Percentiles rank a stretch among this genome's conserved stretches.
These are phyloP conservation scores for Morella rubra DNA, from an alignment of 306 rosid species.

Conservation along the genomic window DNA sequence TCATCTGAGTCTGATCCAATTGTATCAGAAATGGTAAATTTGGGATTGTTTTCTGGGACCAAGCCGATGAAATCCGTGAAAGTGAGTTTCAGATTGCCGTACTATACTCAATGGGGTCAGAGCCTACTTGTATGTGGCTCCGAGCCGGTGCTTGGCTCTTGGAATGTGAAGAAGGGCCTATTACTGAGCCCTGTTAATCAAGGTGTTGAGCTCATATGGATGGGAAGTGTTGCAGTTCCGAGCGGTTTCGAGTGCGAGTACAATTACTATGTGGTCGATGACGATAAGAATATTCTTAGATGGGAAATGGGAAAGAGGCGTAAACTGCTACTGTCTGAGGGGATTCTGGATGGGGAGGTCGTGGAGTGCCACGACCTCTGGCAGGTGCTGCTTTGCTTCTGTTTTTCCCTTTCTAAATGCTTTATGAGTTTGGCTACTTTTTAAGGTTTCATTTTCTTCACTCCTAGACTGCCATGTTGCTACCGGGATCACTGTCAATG, in stretches of 20 bases:
- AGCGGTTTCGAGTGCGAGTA: constrained; percentile 67
- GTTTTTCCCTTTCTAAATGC: constrained; percentile 13
- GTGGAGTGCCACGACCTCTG: constrained; percentile 85
- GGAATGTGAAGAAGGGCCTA: constrained; percentile 90
- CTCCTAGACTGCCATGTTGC: constrained; percentile 2
- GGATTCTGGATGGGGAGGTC: constrained; percentile 61
- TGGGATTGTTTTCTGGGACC: constrained; percentile 53
- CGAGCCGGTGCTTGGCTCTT: constrained; percentile 72
- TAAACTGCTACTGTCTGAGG: constrained; percentile 50
- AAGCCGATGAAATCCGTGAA: constrained; percentile 57
- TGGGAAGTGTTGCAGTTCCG: constrained; percentile 66
- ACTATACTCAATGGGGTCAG: constrained; percentile 88
- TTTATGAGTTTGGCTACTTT: constrained; percentile 11
- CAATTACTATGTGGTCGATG: constrained; percentile 83
- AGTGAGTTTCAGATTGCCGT: constrained; percentile 77
- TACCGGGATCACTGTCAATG: neutral
- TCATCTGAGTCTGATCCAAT: constrained; percentile 35
- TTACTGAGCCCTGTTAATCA: constrained; percentile 62
- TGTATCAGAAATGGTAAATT: constrained; percentile 56
- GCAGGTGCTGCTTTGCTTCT: constrained; percentile 65
- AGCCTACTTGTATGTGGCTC: constrained; percentile 85
- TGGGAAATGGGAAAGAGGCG: constrained; percentile 83
- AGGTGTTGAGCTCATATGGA: constrained; percentile 78
- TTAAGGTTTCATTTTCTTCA: constrained; percentile 6
- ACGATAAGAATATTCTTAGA: constrained; percentile 56